These are phyloP conservation scores for Podospora fimiseda DNA, from an alignment of 495 filamentous ascomycete genomes.

Conservation along the genomic window DNA sequence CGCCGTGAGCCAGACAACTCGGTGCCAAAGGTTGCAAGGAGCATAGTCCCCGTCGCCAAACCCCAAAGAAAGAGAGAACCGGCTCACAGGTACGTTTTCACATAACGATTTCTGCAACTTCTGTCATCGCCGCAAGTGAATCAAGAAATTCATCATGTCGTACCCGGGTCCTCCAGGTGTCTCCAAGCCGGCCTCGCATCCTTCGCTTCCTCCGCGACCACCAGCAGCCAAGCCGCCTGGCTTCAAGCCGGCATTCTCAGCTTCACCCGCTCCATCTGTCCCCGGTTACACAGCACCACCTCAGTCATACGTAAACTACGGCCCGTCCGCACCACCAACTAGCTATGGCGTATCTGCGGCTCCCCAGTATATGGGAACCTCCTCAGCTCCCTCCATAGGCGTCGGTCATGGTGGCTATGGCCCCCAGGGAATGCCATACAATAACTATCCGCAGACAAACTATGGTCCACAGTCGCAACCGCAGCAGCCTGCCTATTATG, in stretches of 20 bases:
- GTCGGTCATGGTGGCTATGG: constrained; percentile 27
- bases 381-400: constrained; percentile 23
- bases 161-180: constrained; percentile 90
- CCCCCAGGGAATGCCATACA: constrained; percentile 25
- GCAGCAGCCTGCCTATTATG: constrained; percentile 28
- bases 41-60: constrained; percentile 2
- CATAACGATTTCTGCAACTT: constrained; percentile 13
- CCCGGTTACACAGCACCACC: constrained; percentile 26
- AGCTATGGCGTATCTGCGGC: constrained; percentile 33
- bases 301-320: constrained; percentile 22
- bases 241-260: constrained; percentile 55
- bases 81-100: constrained; percentile 46
- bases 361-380: constrained; percentile 29
- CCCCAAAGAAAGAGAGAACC: no score
- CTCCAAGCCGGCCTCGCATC: constrained; percentile 45
- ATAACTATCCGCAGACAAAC: not conserved
- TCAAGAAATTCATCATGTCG: constrained; percentile 84
- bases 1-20: constrained; percentile 23
- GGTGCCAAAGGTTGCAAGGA: constrained; percentile 14
- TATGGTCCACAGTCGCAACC: constrained; percentile 34
- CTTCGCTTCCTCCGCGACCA: constrained; percentile 78
- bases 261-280: constrained; percentile 18
- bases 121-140: constrained; percentile 24
- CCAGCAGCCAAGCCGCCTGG: constrained; percentile 57
- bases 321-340: constrained; percentile 28